Evolutionary conservation across 768 basidiomycete genomes (phyloP).

Genomic region (Lepiota venenata): DNA sequence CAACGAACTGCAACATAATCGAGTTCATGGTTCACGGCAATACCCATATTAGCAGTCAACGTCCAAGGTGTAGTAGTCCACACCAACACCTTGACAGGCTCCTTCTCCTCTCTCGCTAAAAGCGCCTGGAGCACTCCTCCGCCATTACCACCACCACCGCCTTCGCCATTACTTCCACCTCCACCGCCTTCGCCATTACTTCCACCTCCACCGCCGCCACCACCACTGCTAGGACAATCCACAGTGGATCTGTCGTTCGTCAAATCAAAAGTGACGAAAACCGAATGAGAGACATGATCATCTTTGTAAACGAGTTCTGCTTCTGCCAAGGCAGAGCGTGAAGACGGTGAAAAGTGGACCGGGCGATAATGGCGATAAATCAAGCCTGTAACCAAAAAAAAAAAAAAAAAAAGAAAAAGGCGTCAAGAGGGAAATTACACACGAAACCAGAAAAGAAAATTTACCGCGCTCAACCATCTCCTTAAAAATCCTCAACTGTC

Average conservation of each 20-base stretch:
- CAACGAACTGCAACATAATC: slow-evolving; percentile 54
- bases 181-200: no score
- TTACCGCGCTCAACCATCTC: slow-evolving; percentile 84
- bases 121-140: slow-evolving; percentile 26
- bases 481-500: slow-evolving; percentile 82
- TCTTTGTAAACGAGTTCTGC: slow-evolving; percentile 92
- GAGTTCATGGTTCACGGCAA: slow-evolving; percentile 78
- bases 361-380: slow-evolving; percentile 88
- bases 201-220: no score
- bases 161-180: no score
- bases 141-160: slow-evolving; percentile 16
- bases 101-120: slow-evolving; percentile 21
- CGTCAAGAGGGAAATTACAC: no score
- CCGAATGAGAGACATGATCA: slow-evolving; percentile 82
- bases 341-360: slow-evolving; percentile 94
- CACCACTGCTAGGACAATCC: no score
- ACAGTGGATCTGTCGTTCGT: slow-evolving; percentile 7
- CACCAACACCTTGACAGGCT: slow-evolving; percentile 58
- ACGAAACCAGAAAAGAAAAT: slow-evolving; percentile 5
- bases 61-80: slow-evolving; percentile 99
- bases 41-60: slow-evolving; percentile 93
- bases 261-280: slow-evolving; percentile 80
- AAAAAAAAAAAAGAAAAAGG: no score
- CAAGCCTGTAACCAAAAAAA: slow-evolving; percentile 45
- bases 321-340: slow-evolving; percentile 90